Evolutionary conservation across 495 filamentous ascomycete species (phyloP).

Genomic region (Cenococcum geophilum): DNA sequence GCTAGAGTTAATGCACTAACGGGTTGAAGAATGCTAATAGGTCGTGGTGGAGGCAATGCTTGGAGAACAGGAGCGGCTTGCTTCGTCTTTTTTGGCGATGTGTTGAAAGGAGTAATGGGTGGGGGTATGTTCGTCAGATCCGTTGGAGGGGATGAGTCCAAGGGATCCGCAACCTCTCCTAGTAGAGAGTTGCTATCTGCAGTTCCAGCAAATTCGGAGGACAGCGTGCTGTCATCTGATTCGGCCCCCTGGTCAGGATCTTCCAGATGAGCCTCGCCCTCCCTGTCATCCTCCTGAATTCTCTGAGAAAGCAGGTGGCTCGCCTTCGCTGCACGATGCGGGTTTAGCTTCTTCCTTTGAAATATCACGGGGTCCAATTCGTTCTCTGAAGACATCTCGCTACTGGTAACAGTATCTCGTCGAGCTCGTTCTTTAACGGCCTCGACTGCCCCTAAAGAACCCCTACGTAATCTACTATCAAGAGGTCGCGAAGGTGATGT

Average conservation of each 20-base stretch:
- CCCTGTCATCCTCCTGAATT: slow-evolving; percentile 39
- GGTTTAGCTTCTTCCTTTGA: slow-evolving; percentile 54
- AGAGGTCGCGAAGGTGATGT: slow-evolving; percentile 45
- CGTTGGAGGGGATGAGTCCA: slow-evolving; percentile 42
- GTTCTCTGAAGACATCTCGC: slow-evolving; percentile 86
- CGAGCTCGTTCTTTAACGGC: slow-evolving; percentile 67
- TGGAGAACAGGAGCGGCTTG: slow-evolving; percentile 55
- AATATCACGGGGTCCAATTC: slow-evolving; percentile 67
- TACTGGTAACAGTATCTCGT: slow-evolving; percentile 83
- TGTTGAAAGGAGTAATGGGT: slow-evolving; percentile 31
- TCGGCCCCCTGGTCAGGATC: slow-evolving; percentile 54
- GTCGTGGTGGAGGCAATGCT: slow-evolving; percentile 85
- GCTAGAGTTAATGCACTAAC: slow-evolving; percentile 64
- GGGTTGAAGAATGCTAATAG: slow-evolving; percentile 73
- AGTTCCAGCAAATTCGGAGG: slow-evolving; percentile 63
- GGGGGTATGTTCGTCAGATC: slow-evolving; percentile 31
- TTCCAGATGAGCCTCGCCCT: slow-evolving; percentile 37
- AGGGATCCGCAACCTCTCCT: slow-evolving; percentile 43
- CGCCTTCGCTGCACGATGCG: slow-evolving; percentile 46
- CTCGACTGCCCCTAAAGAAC: slow-evolving; percentile 71
- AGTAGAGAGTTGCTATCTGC: slow-evolving; percentile 57
- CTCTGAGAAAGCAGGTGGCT: slow-evolving; percentile 44
- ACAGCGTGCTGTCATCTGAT: slow-evolving; percentile 57
- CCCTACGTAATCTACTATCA: slow-evolving; percentile 52
- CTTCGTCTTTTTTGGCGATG: slow-evolving; percentile 56